These are phyloP conservation scores for Starmerella bombi DNA, from an alignment of 805 yeast genomes.

Conservation along the genomic window DNA sequence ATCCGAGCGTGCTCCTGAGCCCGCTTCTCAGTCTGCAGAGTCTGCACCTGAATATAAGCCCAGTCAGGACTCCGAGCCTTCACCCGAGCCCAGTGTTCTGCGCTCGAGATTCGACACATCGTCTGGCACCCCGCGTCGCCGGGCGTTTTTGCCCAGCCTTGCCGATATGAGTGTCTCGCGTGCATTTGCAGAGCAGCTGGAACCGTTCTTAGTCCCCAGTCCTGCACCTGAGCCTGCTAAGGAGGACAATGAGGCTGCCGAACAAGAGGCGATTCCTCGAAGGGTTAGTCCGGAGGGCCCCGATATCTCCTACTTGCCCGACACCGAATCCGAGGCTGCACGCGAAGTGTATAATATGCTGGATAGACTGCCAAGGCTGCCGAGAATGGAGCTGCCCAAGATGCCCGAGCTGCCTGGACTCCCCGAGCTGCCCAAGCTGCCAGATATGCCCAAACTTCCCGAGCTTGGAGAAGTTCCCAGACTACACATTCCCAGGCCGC, in stretches of 20 bases:
- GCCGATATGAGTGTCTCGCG: slow-evolving; percentile 13
- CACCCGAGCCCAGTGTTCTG: too few relatives aligned
- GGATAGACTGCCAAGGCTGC: slow-evolving; percentile 1
- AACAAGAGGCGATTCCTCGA: slow-evolving; percentile 1
- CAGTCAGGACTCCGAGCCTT: too few relatives aligned
- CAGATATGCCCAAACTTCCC: neutral
- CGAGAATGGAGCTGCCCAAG: neutral
- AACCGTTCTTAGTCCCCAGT: slow-evolving; percentile 11
- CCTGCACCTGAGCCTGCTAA: slow-evolving; percentile 10
- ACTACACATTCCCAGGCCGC: neutral
- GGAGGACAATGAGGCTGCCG: neutral
- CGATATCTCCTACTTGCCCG: neutral
- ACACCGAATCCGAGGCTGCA: neutral
- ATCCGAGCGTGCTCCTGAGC: too few relatives aligned
- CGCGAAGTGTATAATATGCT: neutral
- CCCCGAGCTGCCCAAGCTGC: neutral
- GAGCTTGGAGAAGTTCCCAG: too few relatives aligned
- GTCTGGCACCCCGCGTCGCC: too few relatives aligned
- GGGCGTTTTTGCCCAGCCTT: slow-evolving; percentile 18
- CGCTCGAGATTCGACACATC: too few relatives aligned
- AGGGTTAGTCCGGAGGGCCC: neutral
- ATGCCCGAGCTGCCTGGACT: neutral
- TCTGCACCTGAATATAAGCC: too few relatives aligned
- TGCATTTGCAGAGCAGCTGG: slow-evolving; percentile 17
- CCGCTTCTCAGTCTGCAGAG: too few relatives aligned